Base-by-base conservation (phyloP, 2,329 filamentous ascomycete species). In the Clarireedia monteithiana region DNA sequence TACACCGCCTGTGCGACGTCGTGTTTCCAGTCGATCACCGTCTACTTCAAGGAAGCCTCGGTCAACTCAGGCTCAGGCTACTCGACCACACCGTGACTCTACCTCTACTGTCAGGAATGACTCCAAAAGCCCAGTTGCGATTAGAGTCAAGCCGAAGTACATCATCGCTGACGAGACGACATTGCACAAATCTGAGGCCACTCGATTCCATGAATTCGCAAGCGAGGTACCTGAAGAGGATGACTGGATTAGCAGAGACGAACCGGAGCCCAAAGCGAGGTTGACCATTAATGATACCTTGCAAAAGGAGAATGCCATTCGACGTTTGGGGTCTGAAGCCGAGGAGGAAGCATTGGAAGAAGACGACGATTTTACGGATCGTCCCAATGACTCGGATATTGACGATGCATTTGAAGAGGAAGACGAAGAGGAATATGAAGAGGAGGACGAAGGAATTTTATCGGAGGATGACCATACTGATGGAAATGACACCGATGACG, bases 251-350 rank as follows among this genome's bases (percentile, higher is more conserved):
- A 76, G 76, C 15, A 83, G 86, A 55, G 86, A 89, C 65, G 54
- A 55, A 7, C 63, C 64, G 76, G 81, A 36, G 77, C 80, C 61
- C 24, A 6, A 80, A 81, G 34, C 76, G 50, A 90, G 89, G 66
- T 77, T 99, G 40, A 97, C 91, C 4, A 85, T 99, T 62, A 84
- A 86, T 63, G 94, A 97, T 68, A 95, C 91, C 4, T 78, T 99
- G 62, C 80, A 83, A 69, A 95, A 95, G 72, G 94, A 99, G 72
- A 91, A 90, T 60, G 84, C 83, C 30, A 94, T 99, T 60, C 86
- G 92, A 49, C 85, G 88, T 59, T 74, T 97, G 26, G 92, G 85
- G 48, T 86, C 89, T 68, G 92, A 99, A 71, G 94, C 85, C 1
- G 94, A 97, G 68, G 89, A 95, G 65, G 94, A 97, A 71, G 91